These are phyloP conservation scores for Calocera viscosa DNA, from an alignment of 768 basidiomycete genomes.

Conservation along the genomic window DNA sequence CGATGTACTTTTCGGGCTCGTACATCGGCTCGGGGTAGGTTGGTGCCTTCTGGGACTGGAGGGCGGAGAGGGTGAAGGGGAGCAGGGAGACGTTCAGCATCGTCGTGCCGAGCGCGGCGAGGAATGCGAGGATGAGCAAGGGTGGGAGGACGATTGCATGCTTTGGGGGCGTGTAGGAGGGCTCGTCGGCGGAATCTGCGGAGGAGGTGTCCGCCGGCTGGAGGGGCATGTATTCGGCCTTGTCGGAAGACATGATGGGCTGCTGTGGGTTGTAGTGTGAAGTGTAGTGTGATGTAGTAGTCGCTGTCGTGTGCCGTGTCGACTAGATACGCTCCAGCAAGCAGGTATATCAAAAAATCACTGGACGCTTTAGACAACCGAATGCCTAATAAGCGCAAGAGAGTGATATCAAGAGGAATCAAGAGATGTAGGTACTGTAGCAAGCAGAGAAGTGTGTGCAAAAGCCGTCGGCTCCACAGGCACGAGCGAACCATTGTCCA, in stretches of 20 bases:
- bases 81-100: constrained; percentile 7
- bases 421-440: too few species aligned
- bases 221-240: not conserved
- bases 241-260: not conserved
- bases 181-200: not conserved
- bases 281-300: not conserved
- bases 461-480: too few species aligned
- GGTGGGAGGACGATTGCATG: not conserved
- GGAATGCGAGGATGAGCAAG: not conserved
- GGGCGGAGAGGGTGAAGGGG: not conserved
- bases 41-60: not conserved
- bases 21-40: not conserved
- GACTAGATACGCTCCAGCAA: too few species aligned
- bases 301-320: not conserved
- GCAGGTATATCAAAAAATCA: too few species aligned
- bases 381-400: too few species aligned
- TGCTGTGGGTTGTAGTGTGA: not conserved
- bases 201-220: not conserved
- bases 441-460: too few species aligned
- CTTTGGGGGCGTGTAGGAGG: not conserved
- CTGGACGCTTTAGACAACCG: too few species aligned
- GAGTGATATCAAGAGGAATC: too few species aligned
- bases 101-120: not conserved
- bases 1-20: not conserved
- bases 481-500: too few species aligned